Percentiles rank a stretch among this genome's conserved stretches.
phyloP scores from a whole-genome alignment of 2,329 filamentous ascomycete species.

The Teratosphaeria nubilosa region DNA sequence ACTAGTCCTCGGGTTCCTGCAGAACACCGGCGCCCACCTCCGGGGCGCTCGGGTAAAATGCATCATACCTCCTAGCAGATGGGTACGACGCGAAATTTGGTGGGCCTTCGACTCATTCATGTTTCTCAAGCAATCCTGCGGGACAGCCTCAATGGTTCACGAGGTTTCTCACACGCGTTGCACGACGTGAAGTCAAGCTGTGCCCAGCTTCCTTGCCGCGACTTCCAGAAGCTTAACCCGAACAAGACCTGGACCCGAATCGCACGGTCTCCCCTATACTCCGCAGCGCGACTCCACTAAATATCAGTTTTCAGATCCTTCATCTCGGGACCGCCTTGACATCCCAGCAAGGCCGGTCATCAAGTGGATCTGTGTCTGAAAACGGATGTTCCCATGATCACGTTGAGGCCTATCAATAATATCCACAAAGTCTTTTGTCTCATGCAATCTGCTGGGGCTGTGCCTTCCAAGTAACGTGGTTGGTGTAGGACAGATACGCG shows the following conservation, averaged over 20 bases:
- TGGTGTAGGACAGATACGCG: neutral
- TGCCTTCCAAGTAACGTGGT: neutral
- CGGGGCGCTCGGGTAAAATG: neutral
- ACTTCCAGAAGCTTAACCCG: neutral
- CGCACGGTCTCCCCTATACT: neutral
- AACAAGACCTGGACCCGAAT: neutral
- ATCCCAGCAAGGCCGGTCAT: neutral
- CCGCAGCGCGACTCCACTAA: neutral
- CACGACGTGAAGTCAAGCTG: neutral
- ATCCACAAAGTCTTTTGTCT: neutral
- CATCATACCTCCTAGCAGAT: neutral
- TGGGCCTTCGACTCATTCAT: neutral
- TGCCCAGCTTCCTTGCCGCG: neutral
- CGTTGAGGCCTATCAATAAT: neutral
- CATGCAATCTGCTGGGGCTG: neutral
- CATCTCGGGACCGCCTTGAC: neutral
- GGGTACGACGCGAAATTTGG: neutral
- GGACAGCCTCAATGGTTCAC: neutral
- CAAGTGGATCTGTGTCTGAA: neutral
- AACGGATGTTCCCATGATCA: neutral
- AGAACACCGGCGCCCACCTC: neutral
- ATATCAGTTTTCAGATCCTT: neutral
- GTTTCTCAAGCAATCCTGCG: neutral
- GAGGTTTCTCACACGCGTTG: neutral
- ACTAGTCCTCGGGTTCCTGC: neutral